Base-by-base conservation (phyloP, 176 grass and related monocot species). In the Oryza meridionalis region DNA sequence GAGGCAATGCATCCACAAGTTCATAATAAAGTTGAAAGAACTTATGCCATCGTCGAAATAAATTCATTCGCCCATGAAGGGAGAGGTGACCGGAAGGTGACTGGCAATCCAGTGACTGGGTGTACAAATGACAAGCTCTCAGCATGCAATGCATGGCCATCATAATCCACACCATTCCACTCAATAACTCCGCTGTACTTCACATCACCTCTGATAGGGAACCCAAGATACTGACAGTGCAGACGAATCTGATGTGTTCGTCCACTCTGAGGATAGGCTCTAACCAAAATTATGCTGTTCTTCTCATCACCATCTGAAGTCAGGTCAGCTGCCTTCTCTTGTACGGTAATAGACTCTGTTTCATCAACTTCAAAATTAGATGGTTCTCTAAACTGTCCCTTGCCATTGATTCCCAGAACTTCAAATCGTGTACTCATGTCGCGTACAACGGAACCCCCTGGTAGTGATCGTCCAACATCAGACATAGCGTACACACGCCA, bases 221-320 rank as follows among this genome's bases (percentile, higher is more conserved):
- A 67, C n/a, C 96, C 87, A 42, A 98, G 83, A 87, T 94, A 87
- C 75, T 98, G 91, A 35, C 96, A 95, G 42, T 98, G 96, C 19
- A 96, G 74, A 38, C 89, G 91, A 88, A 98, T 98, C 77, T 98
- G 93, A 85, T 98, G 96, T 3, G 96, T 98, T 26, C 93, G 79
- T 12, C 96, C 96, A 76, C 93, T 98, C 73, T 90, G 89, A 33
- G 96, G 96, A 84, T 90, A 98, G 1, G 91, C 93, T 88, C 96
- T 92, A 49, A 98, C 79, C 38, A 98, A 89, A 82, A 98, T 70
- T 67, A 83, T 72, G 55, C 49, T 43, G 37, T 50, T 82, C 45
- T 68, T 88, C 80, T 25, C 62, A 69, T 85, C 62, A 75, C 33
- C 53, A 59, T 65, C 45, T 62, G 32, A 74, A 69, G 19, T 79